phyloP scores from a whole-genome alignment of 1,284 basidiomycete species.

The Rhodotorula sp. region DNA sequence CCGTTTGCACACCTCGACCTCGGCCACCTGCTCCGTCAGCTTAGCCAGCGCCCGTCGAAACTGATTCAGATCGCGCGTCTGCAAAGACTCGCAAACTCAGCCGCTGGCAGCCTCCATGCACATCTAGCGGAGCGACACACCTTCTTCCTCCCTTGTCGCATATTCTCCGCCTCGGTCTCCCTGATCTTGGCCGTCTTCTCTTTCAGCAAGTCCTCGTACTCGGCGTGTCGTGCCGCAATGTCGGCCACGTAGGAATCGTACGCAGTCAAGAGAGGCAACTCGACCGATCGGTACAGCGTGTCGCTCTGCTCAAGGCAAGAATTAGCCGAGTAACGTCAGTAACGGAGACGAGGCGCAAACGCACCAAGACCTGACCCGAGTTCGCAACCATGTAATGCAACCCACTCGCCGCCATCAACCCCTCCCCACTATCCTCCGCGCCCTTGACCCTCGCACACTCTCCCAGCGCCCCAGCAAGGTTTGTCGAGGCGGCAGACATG shows the following conservation, averaged over 20 bases:
- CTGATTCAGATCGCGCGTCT: conserved; percentile 39
- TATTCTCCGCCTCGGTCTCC: conserved; percentile 43
- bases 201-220: conserved; percentile 41
- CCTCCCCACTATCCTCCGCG: conserved; percentile 39
- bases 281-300: conserved; percentile 43
- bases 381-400: conserved; percentile 44
- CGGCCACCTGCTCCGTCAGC: conserved; percentile 43
- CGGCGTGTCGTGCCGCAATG: conserved; percentile 38
- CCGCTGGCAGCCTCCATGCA: background rate
- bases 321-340: background rate
- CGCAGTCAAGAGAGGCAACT: conserved; percentile 40
- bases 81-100: background rate
- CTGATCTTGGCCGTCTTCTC: conserved; percentile 43
- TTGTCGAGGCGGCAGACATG: conserved; percentile 35
- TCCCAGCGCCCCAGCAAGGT: conserved; percentile 35
- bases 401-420: conserved; percentile 41
- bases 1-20: conserved; percentile 42
- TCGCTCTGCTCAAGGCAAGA: conserved; percentile 34
- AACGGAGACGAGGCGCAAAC: background rate
- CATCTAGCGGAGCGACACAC: background rate
- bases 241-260: conserved; percentile 41
- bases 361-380: conserved; percentile 40
- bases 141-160: conserved; percentile 39
- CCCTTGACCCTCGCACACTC: conserved; percentile 44
- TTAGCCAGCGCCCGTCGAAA: conserved; percentile 42